Conservation (phyloP, 768 basidiomycete genomes). For the Gelatoporia subvermispora region DNA sequence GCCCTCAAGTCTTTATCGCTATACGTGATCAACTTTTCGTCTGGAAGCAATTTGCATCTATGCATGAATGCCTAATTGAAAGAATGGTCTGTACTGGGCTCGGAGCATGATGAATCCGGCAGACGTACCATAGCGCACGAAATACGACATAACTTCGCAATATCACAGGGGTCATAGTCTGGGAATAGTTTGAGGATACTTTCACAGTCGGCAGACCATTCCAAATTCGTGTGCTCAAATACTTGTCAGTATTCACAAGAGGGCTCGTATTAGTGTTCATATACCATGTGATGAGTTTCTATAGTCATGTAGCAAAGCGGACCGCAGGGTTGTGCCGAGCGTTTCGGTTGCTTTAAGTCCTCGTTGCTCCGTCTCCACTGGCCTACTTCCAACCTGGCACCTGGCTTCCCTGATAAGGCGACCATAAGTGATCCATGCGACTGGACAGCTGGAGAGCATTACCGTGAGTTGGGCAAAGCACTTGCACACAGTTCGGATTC, state of each 20-base stretch:
- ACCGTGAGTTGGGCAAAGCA: conserved; percentile 38
- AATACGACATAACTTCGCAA: background rate
- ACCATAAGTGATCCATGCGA: background rate
- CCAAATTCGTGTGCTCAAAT: background rate
- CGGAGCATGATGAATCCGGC: background rate
- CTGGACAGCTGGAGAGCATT: background rate
- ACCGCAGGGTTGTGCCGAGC: background rate
- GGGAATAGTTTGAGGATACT: conserved; percentile 1
- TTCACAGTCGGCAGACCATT: background rate
- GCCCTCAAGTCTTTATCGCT: background rate
- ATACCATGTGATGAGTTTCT: no score
- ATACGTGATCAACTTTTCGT: conserved; percentile 11
- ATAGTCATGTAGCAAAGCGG: background rate
- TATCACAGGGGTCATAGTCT: conserved; percentile 3
- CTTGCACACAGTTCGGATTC: conserved; percentile 38
- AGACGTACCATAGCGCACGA: conserved; percentile 6
- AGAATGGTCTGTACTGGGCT: background rate
- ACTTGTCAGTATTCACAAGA: background rate
- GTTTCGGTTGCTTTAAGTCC: background rate
- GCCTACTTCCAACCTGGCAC: background rate
- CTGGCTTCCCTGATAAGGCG: background rate
- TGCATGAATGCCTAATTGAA: conserved; percentile 16
- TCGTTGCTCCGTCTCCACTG: background rate
- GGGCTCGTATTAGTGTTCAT: background rate
- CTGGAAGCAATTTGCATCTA: conserved; percentile 16